phyloP scores from a whole-genome alignment of 2,329 filamentous ascomycete genomes.

The Ophidiomyces ophidiicola region DNA sequence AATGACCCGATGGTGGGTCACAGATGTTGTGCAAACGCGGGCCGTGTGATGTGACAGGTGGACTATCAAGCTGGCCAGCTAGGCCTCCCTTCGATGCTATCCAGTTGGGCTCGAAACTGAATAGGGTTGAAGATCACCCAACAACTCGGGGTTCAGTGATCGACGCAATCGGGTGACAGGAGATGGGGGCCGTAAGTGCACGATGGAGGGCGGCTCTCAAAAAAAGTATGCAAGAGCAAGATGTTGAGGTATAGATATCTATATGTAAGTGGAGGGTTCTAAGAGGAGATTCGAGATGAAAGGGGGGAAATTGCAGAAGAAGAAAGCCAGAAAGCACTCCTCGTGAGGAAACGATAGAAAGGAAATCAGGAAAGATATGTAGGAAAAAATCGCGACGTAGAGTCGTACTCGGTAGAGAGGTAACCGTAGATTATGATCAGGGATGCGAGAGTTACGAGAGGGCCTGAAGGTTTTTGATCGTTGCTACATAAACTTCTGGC shows the following conservation, averaged over 20 bases:
- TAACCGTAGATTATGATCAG: constrained; percentile 11
- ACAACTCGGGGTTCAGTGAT: constrained; percentile 2
- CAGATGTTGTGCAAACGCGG: constrained; percentile 5
- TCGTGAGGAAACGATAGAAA: not conserved
- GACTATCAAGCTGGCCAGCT: not conserved
- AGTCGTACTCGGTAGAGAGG: constrained; percentile 13
- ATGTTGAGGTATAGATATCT: too few species aligned
- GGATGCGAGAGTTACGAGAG: constrained; percentile 13
- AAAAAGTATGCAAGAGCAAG: too few species aligned
- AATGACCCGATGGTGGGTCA: not conserved
- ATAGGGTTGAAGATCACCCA: constrained; percentile 9
- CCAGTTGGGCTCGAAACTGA: constrained; percentile 1
- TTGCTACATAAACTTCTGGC: constrained; percentile 11
- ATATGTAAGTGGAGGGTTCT: too few species aligned
- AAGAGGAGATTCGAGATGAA: too few species aligned
- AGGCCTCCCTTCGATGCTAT: not conserved
- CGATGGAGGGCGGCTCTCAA: not conserved
- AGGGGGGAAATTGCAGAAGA: too few species aligned
- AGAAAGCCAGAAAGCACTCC: not conserved
- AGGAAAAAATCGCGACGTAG: constrained; percentile 2
- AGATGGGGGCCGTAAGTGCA: not conserved
- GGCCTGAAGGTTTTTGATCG: constrained; percentile 12
- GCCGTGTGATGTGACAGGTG: constrained; percentile 10
- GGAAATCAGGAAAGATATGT: constrained; percentile 10
- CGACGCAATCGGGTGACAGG: constrained; percentile 1